Conservation (phyloP, 768 basidiomycete genomes). For the Naematelia aurantialba region DNA sequence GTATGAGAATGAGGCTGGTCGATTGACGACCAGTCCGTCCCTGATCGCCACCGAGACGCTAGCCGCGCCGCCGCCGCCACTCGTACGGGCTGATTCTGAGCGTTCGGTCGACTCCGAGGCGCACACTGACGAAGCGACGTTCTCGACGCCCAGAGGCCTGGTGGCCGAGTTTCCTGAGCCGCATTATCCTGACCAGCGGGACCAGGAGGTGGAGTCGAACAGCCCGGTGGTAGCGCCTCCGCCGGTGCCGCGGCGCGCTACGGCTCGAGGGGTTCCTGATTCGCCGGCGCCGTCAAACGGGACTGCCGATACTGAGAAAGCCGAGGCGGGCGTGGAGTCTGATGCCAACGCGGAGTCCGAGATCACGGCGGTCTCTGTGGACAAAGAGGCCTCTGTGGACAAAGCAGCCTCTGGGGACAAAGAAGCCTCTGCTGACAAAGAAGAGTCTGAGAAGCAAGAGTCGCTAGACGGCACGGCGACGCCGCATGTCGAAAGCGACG, state of each 20-base stretch:
- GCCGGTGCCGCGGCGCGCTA: constrained; percentile 29
- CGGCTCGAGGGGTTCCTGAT: constrained; percentile 9
- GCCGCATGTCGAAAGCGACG: no score
- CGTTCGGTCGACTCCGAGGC: background rate
- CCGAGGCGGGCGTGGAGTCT: background rate
- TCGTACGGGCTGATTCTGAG: background rate
- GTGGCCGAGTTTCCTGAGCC: constrained; percentile 14
- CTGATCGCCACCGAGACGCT: no score
- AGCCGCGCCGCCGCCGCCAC: constrained; percentile 4
- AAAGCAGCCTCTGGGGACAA: background rate
- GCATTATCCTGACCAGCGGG: constrained; percentile 2
- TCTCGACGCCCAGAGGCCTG: constrained; percentile 34
- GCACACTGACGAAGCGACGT: constrained; percentile 22
- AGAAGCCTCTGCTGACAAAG: no score
- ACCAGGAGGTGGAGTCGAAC: background rate
- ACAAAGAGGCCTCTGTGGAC: no score
- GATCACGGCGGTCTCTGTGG: no score
- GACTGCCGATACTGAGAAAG: background rate
- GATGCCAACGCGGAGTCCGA: background rate
- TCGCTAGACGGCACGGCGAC: no score
- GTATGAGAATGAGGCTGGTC: no score
- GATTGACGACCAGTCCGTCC: no score
- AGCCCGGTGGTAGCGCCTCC: constrained; percentile 15
- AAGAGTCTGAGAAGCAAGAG: background rate
- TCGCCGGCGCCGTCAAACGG: no score